These are phyloP conservation scores for Salix exigua DNA, from an alignment of 345 rosid genomes.

Conservation along the genomic window DNA sequence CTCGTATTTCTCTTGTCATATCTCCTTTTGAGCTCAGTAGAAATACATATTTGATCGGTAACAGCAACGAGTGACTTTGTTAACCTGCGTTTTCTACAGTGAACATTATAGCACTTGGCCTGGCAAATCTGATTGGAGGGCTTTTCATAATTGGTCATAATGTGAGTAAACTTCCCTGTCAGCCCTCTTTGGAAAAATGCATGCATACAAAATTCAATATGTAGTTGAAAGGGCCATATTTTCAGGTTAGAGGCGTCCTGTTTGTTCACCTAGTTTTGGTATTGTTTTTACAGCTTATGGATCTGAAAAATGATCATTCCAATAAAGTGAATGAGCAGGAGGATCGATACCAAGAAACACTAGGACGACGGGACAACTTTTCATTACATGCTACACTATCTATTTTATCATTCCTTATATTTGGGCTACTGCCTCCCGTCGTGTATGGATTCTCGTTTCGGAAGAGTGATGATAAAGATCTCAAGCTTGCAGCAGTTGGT, in stretches of 20 bases:
- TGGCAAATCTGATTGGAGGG: slow-evolving; percentile 82
- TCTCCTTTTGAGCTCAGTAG: neutral
- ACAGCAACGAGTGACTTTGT: neutral
- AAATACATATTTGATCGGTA: neutral
- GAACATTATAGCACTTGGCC: slow-evolving; percentile 65
- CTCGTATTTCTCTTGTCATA: neutral
- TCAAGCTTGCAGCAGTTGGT: slow-evolving; percentile 54
- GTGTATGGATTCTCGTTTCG: slow-evolving; percentile 58
- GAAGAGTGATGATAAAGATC: slow-evolving; percentile 41
- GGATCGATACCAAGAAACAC: slow-evolving; percentile 51
- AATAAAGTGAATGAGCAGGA: slow-evolving; percentile 20
- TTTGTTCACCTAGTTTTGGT: neutral
- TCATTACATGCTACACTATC: slow-evolving; percentile 38
- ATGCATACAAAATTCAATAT: neutral
- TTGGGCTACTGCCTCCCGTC: slow-evolving; percentile 56
- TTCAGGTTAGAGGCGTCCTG: neutral
- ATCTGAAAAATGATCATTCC: slow-evolving; percentile 40
- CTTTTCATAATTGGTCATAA: slow-evolving; percentile 54
- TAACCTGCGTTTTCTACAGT: slow-evolving; percentile 43
- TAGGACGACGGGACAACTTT: slow-evolving; percentile 57
- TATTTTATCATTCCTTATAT: slow-evolving; percentile 52
- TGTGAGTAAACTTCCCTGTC: slow-evolving; percentile 42
- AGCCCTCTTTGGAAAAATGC: neutral
- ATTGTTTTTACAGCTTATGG: slow-evolving; percentile 53
- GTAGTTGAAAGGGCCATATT: neutral